Evolutionary conservation across 179 eudicot species (phyloP).

Genomic region (Spinacia oleracea): DNA sequence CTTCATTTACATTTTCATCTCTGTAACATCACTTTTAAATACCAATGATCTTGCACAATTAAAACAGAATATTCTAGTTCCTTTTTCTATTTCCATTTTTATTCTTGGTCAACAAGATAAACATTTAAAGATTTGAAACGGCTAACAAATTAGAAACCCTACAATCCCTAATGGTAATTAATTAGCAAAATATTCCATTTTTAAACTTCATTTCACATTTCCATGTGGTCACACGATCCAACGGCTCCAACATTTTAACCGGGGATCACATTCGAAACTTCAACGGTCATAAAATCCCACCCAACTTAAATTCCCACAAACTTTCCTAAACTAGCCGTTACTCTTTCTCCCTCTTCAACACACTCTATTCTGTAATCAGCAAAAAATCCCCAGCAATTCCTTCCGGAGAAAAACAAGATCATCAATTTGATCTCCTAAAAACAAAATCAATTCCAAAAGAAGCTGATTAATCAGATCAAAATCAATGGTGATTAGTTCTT

Average conservation of each 20-base stretch:
- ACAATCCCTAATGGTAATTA: no score
- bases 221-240: neutral
- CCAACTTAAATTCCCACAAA: constrained; percentile 27
- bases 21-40: no score
- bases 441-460: neutral
- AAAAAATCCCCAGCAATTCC: neutral
- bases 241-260: constrained; percentile 4
- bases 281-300: constrained; percentile 32
- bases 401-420: constrained; percentile 1
- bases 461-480: constrained; percentile 20
- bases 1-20: no score
- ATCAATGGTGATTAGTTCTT: constrained; percentile 46
- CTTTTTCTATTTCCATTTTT: no score
- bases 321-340: constrained; percentile 37
- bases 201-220: no score
- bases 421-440: neutral
- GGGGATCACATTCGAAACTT: neutral
- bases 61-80: no score
- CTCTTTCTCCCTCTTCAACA: neutral
- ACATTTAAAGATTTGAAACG: no score
- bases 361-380: neutral
- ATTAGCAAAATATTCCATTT: no score
- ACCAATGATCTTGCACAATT: no score
- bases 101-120: no score
- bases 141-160: no score